Evolutionary conservation across 768 basidiomycete species (phyloP).

Genomic region (Lactarius vividus): DNA sequence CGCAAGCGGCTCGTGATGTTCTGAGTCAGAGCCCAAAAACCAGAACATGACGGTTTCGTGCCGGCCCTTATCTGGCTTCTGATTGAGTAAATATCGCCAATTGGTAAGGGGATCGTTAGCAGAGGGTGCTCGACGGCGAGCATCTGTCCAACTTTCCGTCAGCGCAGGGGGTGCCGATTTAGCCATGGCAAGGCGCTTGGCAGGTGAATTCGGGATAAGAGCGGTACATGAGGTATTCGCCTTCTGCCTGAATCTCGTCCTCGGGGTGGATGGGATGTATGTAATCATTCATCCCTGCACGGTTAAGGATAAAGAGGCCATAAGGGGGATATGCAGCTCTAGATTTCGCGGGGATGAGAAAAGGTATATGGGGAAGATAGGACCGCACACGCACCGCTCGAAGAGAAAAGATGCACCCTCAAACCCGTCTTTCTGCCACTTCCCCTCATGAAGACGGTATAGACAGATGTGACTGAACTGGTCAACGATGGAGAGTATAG

Average conservation of each 20-base stretch:
- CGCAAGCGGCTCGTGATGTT: conserved; percentile 66
- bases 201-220: conserved; percentile 69
- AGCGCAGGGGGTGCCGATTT: conserved; percentile 29
- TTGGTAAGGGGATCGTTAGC: conserved; percentile 41
- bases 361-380: not conserved
- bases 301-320: conserved; percentile 82
- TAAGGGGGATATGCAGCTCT: conserved; percentile 80
- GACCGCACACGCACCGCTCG: conserved; percentile 57
- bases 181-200: conserved; percentile 35
- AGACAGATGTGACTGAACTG: conserved; percentile 87
- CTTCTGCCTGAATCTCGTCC: conserved; percentile 63
- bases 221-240: conserved; percentile 69
- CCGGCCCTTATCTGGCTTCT: conserved; percentile 52
- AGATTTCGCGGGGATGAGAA: conserved; percentile 19
- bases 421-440: conserved; percentile 80
- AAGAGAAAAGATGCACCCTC: conserved; percentile 91
- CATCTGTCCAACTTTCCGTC: conserved; percentile 30
- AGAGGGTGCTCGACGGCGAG: conserved; percentile 24
- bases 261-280: conserved; percentile 73
- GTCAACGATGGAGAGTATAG: conserved; percentile 78
- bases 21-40: conserved; percentile 59
- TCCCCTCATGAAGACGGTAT: conserved; percentile 68
- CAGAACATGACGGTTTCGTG: conserved; percentile 67
- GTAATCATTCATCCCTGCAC: conserved; percentile 76
- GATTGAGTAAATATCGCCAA: conserved; percentile 42